Conservation (phyloP, 495 filamentous ascomycete genomes). For the Aspergillus olivimuriae region DNA sequence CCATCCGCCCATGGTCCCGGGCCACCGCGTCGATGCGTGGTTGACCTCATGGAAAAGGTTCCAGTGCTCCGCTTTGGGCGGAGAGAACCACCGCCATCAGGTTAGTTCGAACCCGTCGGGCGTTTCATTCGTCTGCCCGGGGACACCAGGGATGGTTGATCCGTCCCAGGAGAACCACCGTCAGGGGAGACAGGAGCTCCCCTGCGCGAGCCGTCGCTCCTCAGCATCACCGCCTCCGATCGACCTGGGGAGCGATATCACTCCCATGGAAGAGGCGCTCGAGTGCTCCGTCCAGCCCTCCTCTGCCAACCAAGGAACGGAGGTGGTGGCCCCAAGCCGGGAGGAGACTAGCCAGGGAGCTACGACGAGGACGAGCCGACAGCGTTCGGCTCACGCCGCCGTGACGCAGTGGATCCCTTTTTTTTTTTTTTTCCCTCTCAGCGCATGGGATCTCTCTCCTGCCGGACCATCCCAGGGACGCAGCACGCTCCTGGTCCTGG, state of each 20-base stretch:
- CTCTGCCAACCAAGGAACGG: not conserved
- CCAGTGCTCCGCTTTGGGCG: conserved; percentile 4
- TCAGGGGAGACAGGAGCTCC: too few relatives aligned
- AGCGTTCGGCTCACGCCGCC: conserved; percentile 28
- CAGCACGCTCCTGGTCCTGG: conserved; percentile 4
- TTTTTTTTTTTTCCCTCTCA: too few relatives aligned
- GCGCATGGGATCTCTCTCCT: conserved; percentile 9
- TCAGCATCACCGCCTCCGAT: too few relatives aligned
- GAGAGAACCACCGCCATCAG: conserved; percentile 5
- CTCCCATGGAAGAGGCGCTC: not conserved
- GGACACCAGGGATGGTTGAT: not conserved
- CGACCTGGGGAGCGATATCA: too few relatives aligned
- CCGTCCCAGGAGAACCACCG: not conserved
- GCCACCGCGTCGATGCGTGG: too few relatives aligned
- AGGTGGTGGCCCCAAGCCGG: conserved; percentile 5
- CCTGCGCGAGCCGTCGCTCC: too few relatives aligned
- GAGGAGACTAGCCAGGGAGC: conserved; percentile 7
- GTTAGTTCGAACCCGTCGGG: not conserved
- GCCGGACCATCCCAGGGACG: conserved; percentile 5
- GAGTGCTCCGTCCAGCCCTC: too few relatives aligned
- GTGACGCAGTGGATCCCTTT: conserved; percentile 24
- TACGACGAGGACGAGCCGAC: conserved; percentile 16
- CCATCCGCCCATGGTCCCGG: conserved; percentile 7
- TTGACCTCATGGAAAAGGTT: conserved; percentile 6
- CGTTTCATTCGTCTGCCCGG: not conserved